phyloP scores from a whole-genome alignment of 1,284 basidiomycete species.

The Lentinula novae-zelandiae region DNA sequence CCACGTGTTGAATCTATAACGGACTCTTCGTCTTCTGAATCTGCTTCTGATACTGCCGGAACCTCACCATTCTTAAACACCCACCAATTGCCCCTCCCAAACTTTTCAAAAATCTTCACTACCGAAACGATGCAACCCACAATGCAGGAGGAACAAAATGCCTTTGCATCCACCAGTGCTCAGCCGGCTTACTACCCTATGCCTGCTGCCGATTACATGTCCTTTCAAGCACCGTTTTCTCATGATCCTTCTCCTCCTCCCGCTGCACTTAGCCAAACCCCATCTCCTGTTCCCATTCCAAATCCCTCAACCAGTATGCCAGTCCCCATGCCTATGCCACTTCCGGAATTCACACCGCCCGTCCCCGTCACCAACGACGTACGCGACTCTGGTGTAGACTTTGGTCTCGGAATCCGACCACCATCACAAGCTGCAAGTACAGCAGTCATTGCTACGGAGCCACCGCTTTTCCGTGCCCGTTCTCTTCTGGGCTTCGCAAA shows the following conservation, averaged over 20 bases:
- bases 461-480: background rate
- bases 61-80: background rate
- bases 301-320: background rate
- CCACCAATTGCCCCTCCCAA: background rate
- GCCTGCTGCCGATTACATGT: background rate
- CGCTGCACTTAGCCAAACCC: background rate
- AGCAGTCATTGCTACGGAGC: background rate
- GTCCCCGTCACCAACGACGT: background rate
- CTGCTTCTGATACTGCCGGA: background rate
- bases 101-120: background rate
- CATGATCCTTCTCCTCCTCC: background rate
- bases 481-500: conserved; percentile 4
- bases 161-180: background rate
- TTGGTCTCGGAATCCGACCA: background rate
- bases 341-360: background rate
- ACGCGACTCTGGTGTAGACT: conserved; percentile 3
- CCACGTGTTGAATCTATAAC: background rate
- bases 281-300: background rate
- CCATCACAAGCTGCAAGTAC: background rate
- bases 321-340: background rate
- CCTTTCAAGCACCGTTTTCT: background rate
- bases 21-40: background rate
- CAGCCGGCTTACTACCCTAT: background rate
- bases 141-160: background rate
- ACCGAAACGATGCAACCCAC: background rate